Evolutionary conservation across 345 rosid genomes (phyloP).

Genomic region (Dimocarpus longan): DNA sequence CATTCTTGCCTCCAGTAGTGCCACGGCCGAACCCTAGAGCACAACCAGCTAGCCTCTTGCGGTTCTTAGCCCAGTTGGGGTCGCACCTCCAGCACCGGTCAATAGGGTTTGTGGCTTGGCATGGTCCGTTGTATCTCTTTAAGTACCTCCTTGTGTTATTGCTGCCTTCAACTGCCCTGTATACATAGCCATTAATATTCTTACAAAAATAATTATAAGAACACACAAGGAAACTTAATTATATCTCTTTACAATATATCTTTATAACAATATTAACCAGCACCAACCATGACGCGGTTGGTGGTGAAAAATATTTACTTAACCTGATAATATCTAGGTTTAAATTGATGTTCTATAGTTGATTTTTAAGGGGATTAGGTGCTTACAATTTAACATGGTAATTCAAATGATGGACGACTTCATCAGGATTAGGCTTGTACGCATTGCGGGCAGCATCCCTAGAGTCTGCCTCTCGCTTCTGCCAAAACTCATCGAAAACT

Average conservation of each 20-base stretch:
- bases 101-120: constrained; percentile 46
- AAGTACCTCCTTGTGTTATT: constrained; percentile 39
- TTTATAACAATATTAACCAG: too few species aligned
- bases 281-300: too few species aligned
- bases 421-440: constrained; percentile 36
- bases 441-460: constrained; percentile 24
- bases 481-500: constrained; percentile 45
- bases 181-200: neutral
- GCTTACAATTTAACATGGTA: constrained; percentile 30
- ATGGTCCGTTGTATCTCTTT: constrained; percentile 14
- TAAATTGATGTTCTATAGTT: too few species aligned
- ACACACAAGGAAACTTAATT: too few species aligned
- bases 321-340: too few species aligned
- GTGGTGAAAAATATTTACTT: too few species aligned
- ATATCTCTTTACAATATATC: too few species aligned
- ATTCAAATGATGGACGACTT: constrained; percentile 31
- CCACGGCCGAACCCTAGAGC: constrained; percentile 30
- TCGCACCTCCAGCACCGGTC: constrained; percentile 54
- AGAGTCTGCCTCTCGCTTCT: constrained; percentile 35
- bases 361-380: neutral
- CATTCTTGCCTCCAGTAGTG: constrained; percentile 26
- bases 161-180: neutral
- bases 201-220: neutral
- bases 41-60: constrained; percentile 33
- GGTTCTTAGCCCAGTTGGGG: constrained; percentile 36